A percentile compares a stretch with the other conserved stretches of the same genome.
Evolutionary conservation across 805 yeast genomes (phyloP).

Genomic region (Hanseniaspora vineae): DNA sequence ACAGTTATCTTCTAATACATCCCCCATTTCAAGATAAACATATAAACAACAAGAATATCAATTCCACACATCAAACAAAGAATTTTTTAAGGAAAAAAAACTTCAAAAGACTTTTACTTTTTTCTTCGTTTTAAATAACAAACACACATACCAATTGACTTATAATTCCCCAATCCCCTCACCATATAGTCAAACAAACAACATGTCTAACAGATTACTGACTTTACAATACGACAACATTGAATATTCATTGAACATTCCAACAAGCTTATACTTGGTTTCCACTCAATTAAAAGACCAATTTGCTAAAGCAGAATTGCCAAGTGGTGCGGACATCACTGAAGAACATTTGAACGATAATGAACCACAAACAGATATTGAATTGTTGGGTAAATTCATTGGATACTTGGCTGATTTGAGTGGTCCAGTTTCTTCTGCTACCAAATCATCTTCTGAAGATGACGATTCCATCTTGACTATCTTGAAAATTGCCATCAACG

Average conservation of each 20-base stretch:
- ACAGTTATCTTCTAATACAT: too few species aligned
- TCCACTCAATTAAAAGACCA: constrained; percentile 83
- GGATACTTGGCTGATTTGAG: constrained; percentile 49
- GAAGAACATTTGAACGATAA: constrained; percentile 78
- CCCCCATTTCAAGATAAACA: too few species aligned
- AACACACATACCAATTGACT: too few species aligned
- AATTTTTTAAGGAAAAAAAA: background rate
- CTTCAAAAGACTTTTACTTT: too few species aligned
- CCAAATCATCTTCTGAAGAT: constrained; percentile 28
- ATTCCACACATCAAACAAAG: background rate
- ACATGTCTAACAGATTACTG: constrained; percentile 61
- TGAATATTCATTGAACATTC: constrained; percentile 80
- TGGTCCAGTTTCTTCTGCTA: too few species aligned
- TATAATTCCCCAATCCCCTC: background rate
- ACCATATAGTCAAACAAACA: background rate
- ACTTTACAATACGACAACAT: constrained; percentile 73
- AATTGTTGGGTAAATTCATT: constrained; percentile 70
- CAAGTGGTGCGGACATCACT: constrained; percentile 40
- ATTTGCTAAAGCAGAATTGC: constrained; percentile 58
- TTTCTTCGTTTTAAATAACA: too few species aligned
- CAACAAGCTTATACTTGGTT: constrained; percentile 63
- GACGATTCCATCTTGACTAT: constrained; percentile 36
- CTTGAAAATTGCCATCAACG: constrained; percentile 55
- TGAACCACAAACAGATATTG: constrained; percentile 80
- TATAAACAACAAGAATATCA: background rate